These are phyloP conservation scores for Allium fistulosum DNA, from an alignment of 106 monocot species.

Conservation along the genomic window DNA sequence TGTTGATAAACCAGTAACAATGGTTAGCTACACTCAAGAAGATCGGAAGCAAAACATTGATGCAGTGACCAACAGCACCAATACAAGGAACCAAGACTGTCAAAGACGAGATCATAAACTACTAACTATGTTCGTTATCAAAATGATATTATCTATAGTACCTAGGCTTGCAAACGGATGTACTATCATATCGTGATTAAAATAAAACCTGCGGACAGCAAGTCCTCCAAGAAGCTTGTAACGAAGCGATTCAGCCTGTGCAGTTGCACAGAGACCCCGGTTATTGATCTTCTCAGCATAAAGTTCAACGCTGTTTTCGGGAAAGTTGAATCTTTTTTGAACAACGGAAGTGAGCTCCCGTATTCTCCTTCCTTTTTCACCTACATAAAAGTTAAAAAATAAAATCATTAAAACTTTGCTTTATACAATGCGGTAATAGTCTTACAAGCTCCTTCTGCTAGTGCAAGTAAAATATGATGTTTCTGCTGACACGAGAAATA, in stretches of 20 bases:
- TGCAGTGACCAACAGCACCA: not conserved
- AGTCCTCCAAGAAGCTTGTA: constrained; percentile 38
- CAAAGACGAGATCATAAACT: too few species aligned
- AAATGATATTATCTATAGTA: too few species aligned
- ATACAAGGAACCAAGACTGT: not conserved
- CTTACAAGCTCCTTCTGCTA: too few species aligned
- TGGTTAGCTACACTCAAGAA: not conserved
- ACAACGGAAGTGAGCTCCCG: constrained; percentile 35
- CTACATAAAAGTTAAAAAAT: not conserved
- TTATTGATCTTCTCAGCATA: constrained; percentile 38
- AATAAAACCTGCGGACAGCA: constrained; percentile 30
- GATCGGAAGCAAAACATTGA: not conserved
- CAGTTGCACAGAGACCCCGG: constrained; percentile 32
- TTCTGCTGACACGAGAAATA: too few species aligned
- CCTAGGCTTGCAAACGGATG: too few species aligned
- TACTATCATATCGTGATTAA: too few species aligned
- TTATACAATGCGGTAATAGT: not conserved
- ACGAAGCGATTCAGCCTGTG: constrained; percentile 34
- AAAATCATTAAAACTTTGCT: not conserved
- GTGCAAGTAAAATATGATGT: too few species aligned
- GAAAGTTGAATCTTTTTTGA: constrained; percentile 32
- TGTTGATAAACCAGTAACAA: too few species aligned
- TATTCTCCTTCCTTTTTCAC: constrained; percentile 20
- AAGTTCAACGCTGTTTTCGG: constrained; percentile 18
- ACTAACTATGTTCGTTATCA: too few species aligned